Evolutionary conservation across 1,139 yeast genomes (phyloP).

Genomic region (Sugiyamaella paludigena): DNA sequence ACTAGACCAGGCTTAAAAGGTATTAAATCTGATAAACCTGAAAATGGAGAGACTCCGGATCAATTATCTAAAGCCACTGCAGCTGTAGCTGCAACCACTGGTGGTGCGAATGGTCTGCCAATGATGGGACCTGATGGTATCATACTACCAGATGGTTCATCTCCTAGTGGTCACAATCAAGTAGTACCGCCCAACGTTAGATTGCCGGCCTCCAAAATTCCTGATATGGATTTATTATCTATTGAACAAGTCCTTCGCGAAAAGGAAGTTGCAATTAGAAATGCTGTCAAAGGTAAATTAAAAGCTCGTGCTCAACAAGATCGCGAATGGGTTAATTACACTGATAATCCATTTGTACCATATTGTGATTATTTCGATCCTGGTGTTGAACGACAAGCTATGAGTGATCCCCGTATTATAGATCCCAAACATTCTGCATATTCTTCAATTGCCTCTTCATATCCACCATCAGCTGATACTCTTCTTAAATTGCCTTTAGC

Average conservation of each 20-base stretch:
- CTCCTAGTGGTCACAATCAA: constrained; percentile 24
- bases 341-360: constrained; percentile 93
- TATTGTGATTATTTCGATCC: constrained; percentile 67
- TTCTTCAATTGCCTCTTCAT: constrained; percentile 73
- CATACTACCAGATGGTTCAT: not conserved
- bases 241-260: constrained; percentile 73
- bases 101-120: constrained; percentile 5
- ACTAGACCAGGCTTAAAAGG: constrained; percentile 18
- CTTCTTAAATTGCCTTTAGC: constrained; percentile 33
- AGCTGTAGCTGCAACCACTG: constrained; percentile 21
- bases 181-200: constrained; percentile 76
- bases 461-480: constrained; percentile 57
- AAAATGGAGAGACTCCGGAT: constrained; percentile 13
- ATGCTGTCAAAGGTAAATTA: constrained; percentile 80
- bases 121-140: constrained; percentile 11
- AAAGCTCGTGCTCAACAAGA: constrained; percentile 71
- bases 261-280: constrained; percentile 73
- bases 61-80: constrained; percentile 14
- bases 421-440: constrained; percentile 71
- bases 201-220: constrained; percentile 85
- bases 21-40: constrained; percentile 14
- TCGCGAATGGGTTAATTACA: constrained; percentile 71
- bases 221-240: constrained; percentile 85
- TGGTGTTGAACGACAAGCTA: constrained; percentile 28
- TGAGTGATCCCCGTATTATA: constrained; percentile 33